phyloP scores from a whole-genome alignment of 2,329 filamentous ascomycete species.

The Colletotrichum sojae region DNA sequence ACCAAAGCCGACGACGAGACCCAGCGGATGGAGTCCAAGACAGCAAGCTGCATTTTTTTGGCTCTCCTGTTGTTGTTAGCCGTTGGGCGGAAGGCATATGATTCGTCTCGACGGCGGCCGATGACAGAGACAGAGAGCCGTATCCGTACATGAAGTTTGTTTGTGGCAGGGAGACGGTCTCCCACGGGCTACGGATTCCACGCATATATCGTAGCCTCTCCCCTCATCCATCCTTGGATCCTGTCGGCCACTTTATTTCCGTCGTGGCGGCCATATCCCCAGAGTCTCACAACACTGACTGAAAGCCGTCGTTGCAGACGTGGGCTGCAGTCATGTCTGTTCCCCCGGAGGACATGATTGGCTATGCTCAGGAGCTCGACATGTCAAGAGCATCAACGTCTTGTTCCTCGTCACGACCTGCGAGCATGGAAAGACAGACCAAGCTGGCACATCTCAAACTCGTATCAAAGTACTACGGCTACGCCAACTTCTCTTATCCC shows the following conservation, averaged over 20 bases:
- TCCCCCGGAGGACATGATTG: slow-evolving; percentile 35
- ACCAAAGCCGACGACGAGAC: slow-evolving; percentile 28
- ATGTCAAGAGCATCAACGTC: slow-evolving; percentile 20
- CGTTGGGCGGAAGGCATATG: slow-evolving; percentile 30
- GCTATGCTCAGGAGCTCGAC: slow-evolving; percentile 27
- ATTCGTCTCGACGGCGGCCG: slow-evolving; percentile 28
- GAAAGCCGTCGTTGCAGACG: slow-evolving; percentile 34
- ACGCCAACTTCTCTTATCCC: slow-evolving; percentile 59
- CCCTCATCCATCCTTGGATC: slow-evolving; percentile 21
- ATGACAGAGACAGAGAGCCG: slow-evolving; percentile 18
- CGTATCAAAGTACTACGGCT: slow-evolving; percentile 56
- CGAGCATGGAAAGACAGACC: slow-evolving; percentile 53
- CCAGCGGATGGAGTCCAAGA: slow-evolving; percentile 35
- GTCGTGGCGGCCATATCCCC: slow-evolving; percentile 13
- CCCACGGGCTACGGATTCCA: neutral
- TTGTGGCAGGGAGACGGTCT: slow-evolving; percentile 38
- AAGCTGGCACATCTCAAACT: slow-evolving; percentile 56
- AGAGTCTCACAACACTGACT: slow-evolving; percentile 10
- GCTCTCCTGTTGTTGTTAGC: slow-evolving; percentile 39
- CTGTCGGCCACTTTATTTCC: slow-evolving; percentile 14
- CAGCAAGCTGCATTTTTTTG: slow-evolving; percentile 42
- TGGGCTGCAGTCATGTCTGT: slow-evolving; percentile 35
- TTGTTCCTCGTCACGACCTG: slow-evolving; percentile 33
- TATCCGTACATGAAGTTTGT: slow-evolving; percentile 29
- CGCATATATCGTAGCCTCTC: slow-evolving; percentile 41